Conservation (phyloP, 192 early-diverging fungal species). For the Chytriomyces confervae region DNA sequence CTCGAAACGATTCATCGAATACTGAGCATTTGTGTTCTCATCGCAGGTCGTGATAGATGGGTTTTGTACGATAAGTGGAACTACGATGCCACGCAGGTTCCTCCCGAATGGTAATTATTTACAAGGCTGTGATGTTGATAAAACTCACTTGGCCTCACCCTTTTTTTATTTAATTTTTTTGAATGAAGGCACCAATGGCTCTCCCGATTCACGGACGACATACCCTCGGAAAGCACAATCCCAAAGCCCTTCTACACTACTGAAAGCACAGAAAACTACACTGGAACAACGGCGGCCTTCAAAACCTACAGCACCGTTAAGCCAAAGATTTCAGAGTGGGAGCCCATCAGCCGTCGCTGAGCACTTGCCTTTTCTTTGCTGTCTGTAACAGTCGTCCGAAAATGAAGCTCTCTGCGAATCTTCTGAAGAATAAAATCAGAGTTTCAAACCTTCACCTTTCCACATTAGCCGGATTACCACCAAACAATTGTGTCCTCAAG, state of each 20-base stretch:
- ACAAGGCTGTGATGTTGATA: background rate
- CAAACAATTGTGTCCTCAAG: no score
- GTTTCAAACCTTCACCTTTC: no score
- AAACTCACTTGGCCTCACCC: background rate
- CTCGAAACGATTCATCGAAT: no score
- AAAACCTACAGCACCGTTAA: constrained; percentile 59
- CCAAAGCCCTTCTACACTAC: constrained; percentile 53
- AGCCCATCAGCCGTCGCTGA: constrained; percentile 18
- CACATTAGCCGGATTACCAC: no score
- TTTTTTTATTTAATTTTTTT: background rate
- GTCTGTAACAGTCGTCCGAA: no score
- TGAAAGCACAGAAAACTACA: constrained; percentile 46
- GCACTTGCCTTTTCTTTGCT: background rate
- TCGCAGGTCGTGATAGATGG: constrained; percentile 54
- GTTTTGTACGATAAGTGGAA: constrained; percentile 61
- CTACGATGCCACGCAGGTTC: constrained; percentile 57
- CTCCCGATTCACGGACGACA: constrained; percentile 58
- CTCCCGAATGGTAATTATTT: constrained; percentile 55
- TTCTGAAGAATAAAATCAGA: no score
- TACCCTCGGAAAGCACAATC: constrained; percentile 48
- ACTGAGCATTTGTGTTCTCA: no score
- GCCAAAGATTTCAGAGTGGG: constrained; percentile 55
- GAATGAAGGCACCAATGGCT: constrained; percentile 63
- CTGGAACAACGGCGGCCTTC: constrained; percentile 56
- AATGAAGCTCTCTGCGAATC: no score